Base-by-base conservation (phyloP, 345 rosid species). In the Citrus hindsii region DNA sequence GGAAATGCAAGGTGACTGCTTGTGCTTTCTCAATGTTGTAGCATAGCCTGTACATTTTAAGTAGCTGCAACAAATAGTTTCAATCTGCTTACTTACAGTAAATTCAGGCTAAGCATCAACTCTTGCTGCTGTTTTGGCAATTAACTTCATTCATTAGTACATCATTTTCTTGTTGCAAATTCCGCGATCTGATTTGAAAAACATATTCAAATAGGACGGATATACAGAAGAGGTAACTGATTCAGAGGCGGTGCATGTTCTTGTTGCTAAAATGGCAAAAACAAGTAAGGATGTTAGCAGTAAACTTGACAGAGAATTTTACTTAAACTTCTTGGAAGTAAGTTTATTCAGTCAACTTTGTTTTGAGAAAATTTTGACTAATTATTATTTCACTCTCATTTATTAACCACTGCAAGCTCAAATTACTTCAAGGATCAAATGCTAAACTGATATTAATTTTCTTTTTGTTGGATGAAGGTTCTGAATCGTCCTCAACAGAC, bases 291-390 rank as follows among this genome's bases (percentile, higher is more conserved):
- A 93, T 64, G 67, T 60, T n/a, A 38, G 59, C 21, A 88, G 94
- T 77, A 79, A 73, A 68, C 94, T 95, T 37, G 69, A 88, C 77
- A 84, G 87, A 77, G 90, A 89, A 84, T 95, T 89, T 80, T 91
- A 89, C 83, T 79, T 79, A 83, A 92, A 88, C 83, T 95, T 95
- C 87, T 77, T 95, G 88, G 89, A 95, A 27, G 99, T 93, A 87
- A 91, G 94, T 82, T 60, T 67, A 35, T 1, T 73, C 21, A 30
- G 22, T 3, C 27, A 18, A 10, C 27, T 48, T 30, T 71, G 64
- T 56, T 32, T 67, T 67, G 30, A 21, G 51, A 42, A 12, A 35
- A 30, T 5, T 73, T 21, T 37, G 71, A 66, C 42, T n/a, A 33
- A 48, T 27, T 48, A 9, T 62, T 28, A 35, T 38, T 24, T 28